Evolutionary conservation across 1,139 yeast genomes (phyloP).

Genomic region (Meyerozyma guilliermondii): DNA sequence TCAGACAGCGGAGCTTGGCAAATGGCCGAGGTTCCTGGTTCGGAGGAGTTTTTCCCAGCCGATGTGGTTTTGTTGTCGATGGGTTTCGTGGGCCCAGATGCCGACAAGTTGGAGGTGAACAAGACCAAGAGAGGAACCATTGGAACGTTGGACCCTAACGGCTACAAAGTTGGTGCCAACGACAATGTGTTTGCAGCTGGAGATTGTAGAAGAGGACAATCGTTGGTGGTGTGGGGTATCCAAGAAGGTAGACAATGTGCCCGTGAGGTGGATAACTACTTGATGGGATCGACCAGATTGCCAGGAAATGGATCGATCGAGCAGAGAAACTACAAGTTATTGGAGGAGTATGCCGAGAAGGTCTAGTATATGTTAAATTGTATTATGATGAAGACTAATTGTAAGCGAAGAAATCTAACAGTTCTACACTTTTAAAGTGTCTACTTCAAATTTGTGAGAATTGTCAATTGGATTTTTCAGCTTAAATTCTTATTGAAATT

Average conservation of each 20-base stretch:
- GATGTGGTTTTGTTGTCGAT: slow-evolving; percentile 89
- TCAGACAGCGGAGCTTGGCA: slow-evolving; percentile 97
- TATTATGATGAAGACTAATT: too few species aligned
- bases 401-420: too few species aligned
- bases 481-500: too few species aligned
- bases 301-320: slow-evolving; percentile 95
- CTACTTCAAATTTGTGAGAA: too few species aligned
- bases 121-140: slow-evolving; percentile 88
- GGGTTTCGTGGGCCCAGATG: slow-evolving; percentile 98
- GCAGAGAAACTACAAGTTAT: slow-evolving; percentile 69
- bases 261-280: slow-evolving; percentile 76
- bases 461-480: too few species aligned
- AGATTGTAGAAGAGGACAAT: slow-evolving; percentile 98
- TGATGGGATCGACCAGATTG: slow-evolving; percentile 74
- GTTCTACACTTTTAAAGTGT: too few species aligned
- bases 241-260: slow-evolving; percentile 99
- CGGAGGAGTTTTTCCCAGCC: slow-evolving; percentile 92
- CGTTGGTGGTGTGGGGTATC: slow-evolving; percentile 98
- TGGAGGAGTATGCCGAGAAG: slow-evolving; percentile 70
- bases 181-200: slow-evolving; percentile 89
- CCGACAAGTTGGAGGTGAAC: slow-evolving; percentile 65
- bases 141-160: slow-evolving; percentile 59
- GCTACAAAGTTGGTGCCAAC: slow-evolving; percentile 61
- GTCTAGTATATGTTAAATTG: too few species aligned
- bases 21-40: slow-evolving; percentile 95